A percentile compares a stretch with the other conserved stretches of the same genome.
Evolutionary conservation across 2,329 filamentous ascomycete genomes (phyloP).

Genomic region (Septoria petroselini): DNA sequence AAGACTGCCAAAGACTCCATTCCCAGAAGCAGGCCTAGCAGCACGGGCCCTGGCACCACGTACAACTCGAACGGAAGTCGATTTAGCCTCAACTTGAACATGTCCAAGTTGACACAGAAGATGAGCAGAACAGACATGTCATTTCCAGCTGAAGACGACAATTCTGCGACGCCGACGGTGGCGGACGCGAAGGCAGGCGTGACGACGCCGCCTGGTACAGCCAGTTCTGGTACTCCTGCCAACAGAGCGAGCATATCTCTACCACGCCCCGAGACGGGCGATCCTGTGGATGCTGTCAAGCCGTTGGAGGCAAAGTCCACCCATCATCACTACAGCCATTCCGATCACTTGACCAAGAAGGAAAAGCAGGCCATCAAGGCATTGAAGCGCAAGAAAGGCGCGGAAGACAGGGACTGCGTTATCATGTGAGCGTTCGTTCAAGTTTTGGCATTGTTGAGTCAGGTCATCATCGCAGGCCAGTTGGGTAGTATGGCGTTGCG

Average conservation of each 20-base stretch:
- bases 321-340: conserved; percentile 10
- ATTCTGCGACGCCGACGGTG: conserved; percentile 5
- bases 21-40: conserved; percentile 44
- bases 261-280: conserved; percentile 3
- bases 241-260: conserved; percentile 1
- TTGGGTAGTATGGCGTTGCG: no score
- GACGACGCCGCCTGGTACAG: background rate
- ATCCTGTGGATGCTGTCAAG: conserved; percentile 9
- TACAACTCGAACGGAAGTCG: conserved; percentile 31
- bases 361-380: conserved; percentile 33
- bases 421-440: conserved; percentile 42
- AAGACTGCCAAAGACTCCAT: conserved; percentile 27
- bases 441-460: no score
- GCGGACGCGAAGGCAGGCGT: background rate
- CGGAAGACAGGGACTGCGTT: conserved; percentile 45
- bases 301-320: background rate
- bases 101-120: conserved; percentile 42
- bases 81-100: conserved; percentile 42
- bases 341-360: conserved; percentile 26
- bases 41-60: conserved; percentile 29
- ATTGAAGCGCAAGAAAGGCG: conserved; percentile 28
- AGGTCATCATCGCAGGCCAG: no score
- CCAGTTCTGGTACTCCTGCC: conserved; percentile 10
- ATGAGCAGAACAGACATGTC: conserved; percentile 30
- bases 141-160: background rate